Conservation (phyloP, 345 rosid genomes). For the Bruguiera parviflora region DNA sequence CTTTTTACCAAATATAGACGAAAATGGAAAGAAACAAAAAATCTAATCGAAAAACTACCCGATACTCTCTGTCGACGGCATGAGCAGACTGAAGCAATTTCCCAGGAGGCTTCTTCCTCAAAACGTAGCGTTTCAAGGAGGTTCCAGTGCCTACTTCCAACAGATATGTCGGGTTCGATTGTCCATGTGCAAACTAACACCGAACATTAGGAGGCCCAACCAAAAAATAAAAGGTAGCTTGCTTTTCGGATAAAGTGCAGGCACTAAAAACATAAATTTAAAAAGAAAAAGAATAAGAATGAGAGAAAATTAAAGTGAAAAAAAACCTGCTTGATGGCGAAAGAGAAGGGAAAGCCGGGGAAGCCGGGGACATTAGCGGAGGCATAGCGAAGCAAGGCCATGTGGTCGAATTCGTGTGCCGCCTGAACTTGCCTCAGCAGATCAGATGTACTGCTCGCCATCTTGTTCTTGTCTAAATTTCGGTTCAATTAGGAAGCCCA, state of each 20-base stretch:
- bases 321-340: conserved; percentile 62
- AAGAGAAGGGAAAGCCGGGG: conserved; percentile 56
- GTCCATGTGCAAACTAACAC: conserved; percentile 87
- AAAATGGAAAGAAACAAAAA: neutral
- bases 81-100: conserved; percentile 81
- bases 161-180: conserved; percentile 90
- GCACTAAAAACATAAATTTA: neutral
- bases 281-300: neutral
- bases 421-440: conserved; percentile 46
- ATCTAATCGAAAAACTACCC: conserved; percentile 31
- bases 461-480: conserved; percentile 8
- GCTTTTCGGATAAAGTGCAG: neutral
- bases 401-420: conserved; percentile 54
- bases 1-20: no score
- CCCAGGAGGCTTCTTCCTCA: conserved; percentile 97
- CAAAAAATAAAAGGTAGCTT: neutral
- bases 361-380: conserved; percentile 60
- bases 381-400: conserved; percentile 58
- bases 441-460: conserved; percentile 63
- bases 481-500: no score
- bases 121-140: conserved; percentile 63
- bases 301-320: no score
- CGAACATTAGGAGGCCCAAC: neutral
- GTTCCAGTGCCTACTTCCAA: conserved; percentile 55
- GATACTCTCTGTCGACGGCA: conserved; percentile 87